These are phyloP conservation scores for Xanthoconium stramineum DNA, from an alignment of 768 basidiomycete species.

Conservation along the genomic window DNA sequence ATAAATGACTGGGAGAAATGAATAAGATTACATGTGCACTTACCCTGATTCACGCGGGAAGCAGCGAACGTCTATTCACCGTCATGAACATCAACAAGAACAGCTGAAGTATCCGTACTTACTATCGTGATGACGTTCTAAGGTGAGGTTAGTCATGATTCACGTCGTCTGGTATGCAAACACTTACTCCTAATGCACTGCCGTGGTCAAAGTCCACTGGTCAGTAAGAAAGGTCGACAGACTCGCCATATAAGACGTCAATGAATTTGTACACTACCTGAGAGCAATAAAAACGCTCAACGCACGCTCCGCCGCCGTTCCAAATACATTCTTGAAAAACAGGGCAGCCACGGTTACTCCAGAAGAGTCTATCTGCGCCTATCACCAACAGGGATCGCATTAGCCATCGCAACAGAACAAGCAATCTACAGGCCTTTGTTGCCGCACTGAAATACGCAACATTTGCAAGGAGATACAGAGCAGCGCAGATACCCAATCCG, in stretches of 20 bases:
- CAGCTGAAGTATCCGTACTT: neutral
- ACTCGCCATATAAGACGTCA: too few relatives aligned
- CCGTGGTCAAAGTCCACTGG: neutral
- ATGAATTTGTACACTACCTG: conserved; percentile 34
- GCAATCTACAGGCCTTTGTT: conserved; percentile 12
- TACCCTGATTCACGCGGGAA: conserved; percentile 53
- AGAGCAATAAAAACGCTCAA: conserved; percentile 57
- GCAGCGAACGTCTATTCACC: conserved; percentile 45
- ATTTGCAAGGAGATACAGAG: conserved; percentile 54
- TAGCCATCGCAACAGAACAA: neutral
- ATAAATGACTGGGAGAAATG: neutral
- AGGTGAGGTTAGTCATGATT: neutral
- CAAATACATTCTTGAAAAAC: conserved; percentile 61
- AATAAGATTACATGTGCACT: neutral
- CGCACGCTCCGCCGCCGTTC: conserved; percentile 47
- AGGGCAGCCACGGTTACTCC: conserved; percentile 58
- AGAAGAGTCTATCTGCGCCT: conserved; percentile 44
- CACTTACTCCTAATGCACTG: conserved; percentile 37
- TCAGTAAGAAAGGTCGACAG: neutral
- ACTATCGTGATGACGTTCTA: conserved; percentile 34
- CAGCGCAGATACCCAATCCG: conserved; percentile 50
- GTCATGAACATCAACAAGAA: neutral
- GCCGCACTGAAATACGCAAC: conserved; percentile 51
- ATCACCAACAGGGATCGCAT: neutral
- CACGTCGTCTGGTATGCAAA: neutral